These are phyloP conservation scores for Phytophthora pisi DNA, from an alignment of 352 stramenopile genomes.

Conservation along the genomic window DNA sequence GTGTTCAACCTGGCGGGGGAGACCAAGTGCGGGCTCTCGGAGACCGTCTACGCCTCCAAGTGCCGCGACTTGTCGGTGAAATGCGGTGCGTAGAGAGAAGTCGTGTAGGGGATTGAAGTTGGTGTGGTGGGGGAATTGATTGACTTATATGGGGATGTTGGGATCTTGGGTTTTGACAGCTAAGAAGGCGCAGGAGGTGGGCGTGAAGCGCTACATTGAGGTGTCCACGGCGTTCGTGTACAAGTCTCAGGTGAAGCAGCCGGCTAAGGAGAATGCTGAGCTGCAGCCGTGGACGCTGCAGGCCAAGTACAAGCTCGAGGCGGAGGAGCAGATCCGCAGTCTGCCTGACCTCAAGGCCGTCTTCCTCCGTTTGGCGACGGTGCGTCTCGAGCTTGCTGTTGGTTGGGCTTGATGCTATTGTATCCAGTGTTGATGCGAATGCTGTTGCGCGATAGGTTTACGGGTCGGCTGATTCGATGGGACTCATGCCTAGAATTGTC, in stretches of 20 bases:
- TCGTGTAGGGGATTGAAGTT: not conserved
- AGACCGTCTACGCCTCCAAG: slow-evolving; percentile 83
- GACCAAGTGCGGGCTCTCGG: slow-evolving; percentile 79
- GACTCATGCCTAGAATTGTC: slow-evolving; percentile 87
- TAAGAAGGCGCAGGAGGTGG: slow-evolving; percentile 65
- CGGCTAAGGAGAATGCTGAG: slow-evolving; percentile 63
- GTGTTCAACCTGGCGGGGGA: slow-evolving; percentile 88
- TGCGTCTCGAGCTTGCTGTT: slow-evolving; percentile 25
- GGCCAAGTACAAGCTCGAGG: slow-evolving; percentile 88
- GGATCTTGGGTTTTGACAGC: slow-evolving; percentile 29
- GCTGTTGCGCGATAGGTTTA: slow-evolving; percentile 60
- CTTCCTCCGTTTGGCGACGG: slow-evolving; percentile 77
- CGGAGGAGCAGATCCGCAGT: slow-evolving; percentile 73
- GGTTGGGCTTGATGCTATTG: not conserved
- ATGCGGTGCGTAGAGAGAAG: slow-evolving; percentile 58
- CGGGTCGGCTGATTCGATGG: slow-evolving; percentile 74
- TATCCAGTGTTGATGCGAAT: not conserved
- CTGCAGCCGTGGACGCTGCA: slow-evolving; percentile 85
- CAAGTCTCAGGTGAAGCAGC: slow-evolving; percentile 81
- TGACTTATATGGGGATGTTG: too few relatives aligned
- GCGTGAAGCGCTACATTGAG: slow-evolving; percentile 84
- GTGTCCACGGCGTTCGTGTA: slow-evolving; percentile 90
- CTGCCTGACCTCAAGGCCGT: slow-evolving; percentile 65
- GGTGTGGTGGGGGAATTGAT: not conserved
- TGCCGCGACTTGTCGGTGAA: slow-evolving; percentile 86